Conservation (phyloP, 495 filamentous ascomycete species). For the Aspergillus haitiensis region DNA sequence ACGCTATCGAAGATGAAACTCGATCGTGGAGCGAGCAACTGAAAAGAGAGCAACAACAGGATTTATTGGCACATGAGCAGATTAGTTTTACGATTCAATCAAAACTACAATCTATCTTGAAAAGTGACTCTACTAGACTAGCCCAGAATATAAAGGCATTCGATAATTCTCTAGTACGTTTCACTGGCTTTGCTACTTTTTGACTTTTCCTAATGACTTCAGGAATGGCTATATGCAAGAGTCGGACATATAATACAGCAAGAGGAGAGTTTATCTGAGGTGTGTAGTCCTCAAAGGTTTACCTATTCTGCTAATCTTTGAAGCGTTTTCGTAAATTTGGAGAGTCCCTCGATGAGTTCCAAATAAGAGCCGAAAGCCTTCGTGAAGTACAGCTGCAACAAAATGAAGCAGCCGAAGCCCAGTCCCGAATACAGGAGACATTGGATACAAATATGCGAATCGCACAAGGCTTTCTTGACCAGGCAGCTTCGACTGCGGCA, state of each 20-base stretch:
- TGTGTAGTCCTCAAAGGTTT: constrained; percentile 17
- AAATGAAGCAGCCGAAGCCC: constrained; percentile 34
- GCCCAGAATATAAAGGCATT: constrained; percentile 33
- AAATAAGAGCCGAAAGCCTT: constrained; percentile 36
- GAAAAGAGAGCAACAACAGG: constrained; percentile 26
- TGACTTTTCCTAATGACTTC: constrained; percentile 9
- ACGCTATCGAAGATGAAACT: constrained; percentile 37
- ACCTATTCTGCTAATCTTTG: constrained; percentile 19
- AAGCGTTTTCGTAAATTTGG: constrained; percentile 43
- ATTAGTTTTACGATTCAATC: constrained; percentile 32
- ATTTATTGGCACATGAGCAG: constrained; percentile 30
- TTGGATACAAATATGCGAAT: constrained; percentile 36
- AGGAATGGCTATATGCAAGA: constrained; percentile 38
- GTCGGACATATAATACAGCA: constrained; percentile 34
- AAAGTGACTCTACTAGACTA: constrained; percentile 30
- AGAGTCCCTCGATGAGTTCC: constrained; percentile 35
- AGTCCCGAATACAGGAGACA: constrained; percentile 36
- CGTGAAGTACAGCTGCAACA: constrained; percentile 42
- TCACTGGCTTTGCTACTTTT: too few species aligned
- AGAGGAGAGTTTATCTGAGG: constrained; percentile 36
- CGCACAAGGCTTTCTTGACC: constrained; percentile 42
- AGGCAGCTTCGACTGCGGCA: constrained; percentile 37
- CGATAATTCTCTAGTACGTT: constrained; percentile 35
- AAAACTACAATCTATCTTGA: constrained; percentile 30
- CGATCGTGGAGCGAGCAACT: constrained; percentile 30